Conservation (phyloP, 208 protist species). For the Phytomonas serpens region DNA sequence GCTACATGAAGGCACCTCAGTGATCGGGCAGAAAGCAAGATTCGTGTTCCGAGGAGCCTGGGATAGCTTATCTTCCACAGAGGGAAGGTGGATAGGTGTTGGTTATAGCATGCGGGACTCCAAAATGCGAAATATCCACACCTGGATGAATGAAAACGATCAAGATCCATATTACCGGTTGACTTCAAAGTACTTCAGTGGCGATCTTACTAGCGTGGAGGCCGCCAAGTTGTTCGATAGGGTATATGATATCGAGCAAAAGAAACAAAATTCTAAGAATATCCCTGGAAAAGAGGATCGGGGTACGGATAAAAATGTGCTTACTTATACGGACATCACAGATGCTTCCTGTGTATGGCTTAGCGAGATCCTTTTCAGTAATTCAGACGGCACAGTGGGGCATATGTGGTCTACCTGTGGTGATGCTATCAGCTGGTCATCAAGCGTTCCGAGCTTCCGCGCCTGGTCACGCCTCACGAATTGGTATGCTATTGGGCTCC, state of each 20-base stretch:
- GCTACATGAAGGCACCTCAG: neutral
- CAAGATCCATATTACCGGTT: neutral
- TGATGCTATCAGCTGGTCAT: slow-evolving; percentile 8
- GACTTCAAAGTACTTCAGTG: neutral
- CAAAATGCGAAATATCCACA: neutral
- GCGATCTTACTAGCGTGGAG: neutral
- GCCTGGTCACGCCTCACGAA: neutral
- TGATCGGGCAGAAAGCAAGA: neutral
- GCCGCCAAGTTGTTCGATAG: neutral
- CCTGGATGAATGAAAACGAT: neutral
- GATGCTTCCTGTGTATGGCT: slow-evolving; percentile 12
- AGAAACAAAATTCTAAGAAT: neutral
- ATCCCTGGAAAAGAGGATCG: neutral
- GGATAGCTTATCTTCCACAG: neutral
- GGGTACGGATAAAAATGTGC: neutral
- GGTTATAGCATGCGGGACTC: neutral
- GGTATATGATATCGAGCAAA: neutral
- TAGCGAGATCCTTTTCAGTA: neutral
- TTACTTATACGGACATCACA: neutral
- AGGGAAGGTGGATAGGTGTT: neutral
- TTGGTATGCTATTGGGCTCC: neutral
- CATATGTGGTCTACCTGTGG: slow-evolving; percentile 18
- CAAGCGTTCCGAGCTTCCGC: neutral
- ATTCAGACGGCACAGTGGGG: neutral
- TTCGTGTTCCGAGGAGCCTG: neutral